Conservation (phyloP, 768 basidiomycete genomes). For the Rhodotorula diobovata region DNA sequence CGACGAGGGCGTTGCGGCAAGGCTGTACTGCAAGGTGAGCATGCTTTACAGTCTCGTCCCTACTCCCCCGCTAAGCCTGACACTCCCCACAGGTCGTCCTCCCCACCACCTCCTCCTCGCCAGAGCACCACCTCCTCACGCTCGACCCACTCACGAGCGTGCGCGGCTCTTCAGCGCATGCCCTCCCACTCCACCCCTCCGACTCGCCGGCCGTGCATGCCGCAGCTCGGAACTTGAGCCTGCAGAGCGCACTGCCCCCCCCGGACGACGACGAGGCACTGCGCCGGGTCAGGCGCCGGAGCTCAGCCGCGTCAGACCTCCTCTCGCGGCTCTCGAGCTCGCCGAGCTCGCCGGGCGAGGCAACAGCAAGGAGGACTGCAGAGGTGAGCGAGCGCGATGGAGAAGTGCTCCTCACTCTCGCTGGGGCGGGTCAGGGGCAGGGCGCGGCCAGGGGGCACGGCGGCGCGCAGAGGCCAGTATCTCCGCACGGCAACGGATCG, state of each 20-base stretch:
- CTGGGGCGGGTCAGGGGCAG: no score
- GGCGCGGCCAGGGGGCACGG: not conserved
- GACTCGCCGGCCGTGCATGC: not conserved
- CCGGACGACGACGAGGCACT: not conserved
- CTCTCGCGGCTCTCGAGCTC: not conserved
- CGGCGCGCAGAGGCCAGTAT: not conserved
- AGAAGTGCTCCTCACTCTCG: not conserved
- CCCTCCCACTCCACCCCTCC: not conserved
- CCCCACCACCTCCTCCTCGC: not conserved
- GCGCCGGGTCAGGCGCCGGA: not conserved
- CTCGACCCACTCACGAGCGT: conserved; percentile 1
- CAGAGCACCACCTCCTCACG: not conserved
- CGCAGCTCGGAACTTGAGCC: not conserved
- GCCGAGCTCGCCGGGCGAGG: not conserved
- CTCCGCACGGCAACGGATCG: not conserved
- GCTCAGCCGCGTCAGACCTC: not conserved
- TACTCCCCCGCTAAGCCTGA: not conserved
- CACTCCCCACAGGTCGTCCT: not conserved
- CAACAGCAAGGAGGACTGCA: not conserved
- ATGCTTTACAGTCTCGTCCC: no score
- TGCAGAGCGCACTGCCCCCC: not conserved
- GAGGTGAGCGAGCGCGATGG: not conserved
- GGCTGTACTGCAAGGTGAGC: conserved; percentile 27
- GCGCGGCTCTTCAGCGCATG: not conserved
- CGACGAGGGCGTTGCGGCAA: not conserved